Conservation (phyloP, 148 eudicot species). For the Rhododendron mucronatum region DNA sequence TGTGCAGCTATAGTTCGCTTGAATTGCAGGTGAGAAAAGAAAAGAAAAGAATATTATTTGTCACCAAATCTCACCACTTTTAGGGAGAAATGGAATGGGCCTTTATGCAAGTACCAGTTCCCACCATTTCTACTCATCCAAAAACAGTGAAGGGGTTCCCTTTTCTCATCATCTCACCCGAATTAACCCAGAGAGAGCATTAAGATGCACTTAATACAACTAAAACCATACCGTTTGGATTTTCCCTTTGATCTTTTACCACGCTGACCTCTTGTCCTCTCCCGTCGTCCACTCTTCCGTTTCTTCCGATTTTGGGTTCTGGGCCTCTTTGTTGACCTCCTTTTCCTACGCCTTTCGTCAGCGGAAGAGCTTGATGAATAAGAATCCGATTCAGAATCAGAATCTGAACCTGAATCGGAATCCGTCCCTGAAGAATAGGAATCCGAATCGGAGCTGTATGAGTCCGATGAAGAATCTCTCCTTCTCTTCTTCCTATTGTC, state of each 20-base stretch:
- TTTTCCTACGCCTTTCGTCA: constrained; percentile 69
- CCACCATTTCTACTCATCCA: neutral
- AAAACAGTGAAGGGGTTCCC: neutral
- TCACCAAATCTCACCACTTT: neutral
- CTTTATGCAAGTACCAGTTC: neutral
- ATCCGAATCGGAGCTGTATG: constrained; percentile 45
- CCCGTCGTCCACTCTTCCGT: constrained; percentile 30
- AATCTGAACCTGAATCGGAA: constrained; percentile 56
- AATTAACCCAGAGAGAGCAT: neutral
- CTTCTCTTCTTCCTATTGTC: constrained; percentile 65
- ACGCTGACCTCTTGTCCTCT: constrained; percentile 29
- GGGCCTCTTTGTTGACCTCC: constrained; percentile 47
- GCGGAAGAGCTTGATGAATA: constrained; percentile 69
- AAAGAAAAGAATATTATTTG: neutral
- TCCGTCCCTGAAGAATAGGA: constrained; percentile 28
- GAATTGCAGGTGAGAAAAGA: neutral
- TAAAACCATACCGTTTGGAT: constrained; percentile 40
- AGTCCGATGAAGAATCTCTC: constrained; percentile 81
- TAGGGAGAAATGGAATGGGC: neutral
- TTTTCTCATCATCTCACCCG: neutral
- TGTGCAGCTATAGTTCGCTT: neutral
- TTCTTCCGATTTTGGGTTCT: constrained; percentile 32
- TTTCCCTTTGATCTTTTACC: constrained; percentile 42
- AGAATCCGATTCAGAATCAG: constrained; percentile 48
- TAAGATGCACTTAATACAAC: neutral